Evolutionary conservation across 257 asterid species (phyloP).

Genomic region (Solanum rostratum): DNA sequence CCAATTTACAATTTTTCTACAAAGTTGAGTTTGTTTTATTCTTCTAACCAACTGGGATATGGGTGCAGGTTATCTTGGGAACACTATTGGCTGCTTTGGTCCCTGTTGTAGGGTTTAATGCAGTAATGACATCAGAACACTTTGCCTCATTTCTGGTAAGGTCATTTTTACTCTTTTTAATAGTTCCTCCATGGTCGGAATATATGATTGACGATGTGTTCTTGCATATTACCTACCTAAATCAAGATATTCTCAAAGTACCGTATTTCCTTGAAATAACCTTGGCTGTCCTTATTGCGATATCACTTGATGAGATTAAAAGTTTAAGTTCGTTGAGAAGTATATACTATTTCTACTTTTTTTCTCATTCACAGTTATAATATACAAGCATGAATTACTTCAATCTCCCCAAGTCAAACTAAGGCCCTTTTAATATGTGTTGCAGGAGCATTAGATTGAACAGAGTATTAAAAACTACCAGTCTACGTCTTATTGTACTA

Average conservation of each 20-base stretch:
- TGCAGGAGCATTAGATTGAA: neutral
- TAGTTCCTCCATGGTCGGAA: neutral
- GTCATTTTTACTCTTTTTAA: neutral
- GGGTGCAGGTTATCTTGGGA: constrained; percentile 78
- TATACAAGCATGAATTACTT: neutral
- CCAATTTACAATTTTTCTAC: neutral
- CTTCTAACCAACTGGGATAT: neutral
- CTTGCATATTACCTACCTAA: neutral
- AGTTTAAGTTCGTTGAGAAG: neutral
- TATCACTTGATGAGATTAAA: neutral
- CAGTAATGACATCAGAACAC: constrained; percentile 97
- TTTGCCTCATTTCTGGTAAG: constrained; percentile 94
- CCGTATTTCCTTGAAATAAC: neutral
- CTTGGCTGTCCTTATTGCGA: neutral
- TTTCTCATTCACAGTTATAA: neutral
- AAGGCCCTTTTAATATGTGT: neutral
- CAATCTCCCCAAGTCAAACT: neutral
- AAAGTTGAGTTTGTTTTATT: neutral
- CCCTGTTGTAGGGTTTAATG: constrained; percentile 98
- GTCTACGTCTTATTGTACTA: neutral
- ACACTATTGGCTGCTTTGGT: constrained; percentile 86
- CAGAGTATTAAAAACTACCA: neutral
- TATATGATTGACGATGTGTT: neutral
- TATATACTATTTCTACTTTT: neutral
- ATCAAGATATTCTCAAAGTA: neutral